A percentile compares a stretch with the other conserved stretches of the same genome.
phyloP scores from a whole-genome alignment of 1,284 basidiomycete species.

The Somion occarium region DNA sequence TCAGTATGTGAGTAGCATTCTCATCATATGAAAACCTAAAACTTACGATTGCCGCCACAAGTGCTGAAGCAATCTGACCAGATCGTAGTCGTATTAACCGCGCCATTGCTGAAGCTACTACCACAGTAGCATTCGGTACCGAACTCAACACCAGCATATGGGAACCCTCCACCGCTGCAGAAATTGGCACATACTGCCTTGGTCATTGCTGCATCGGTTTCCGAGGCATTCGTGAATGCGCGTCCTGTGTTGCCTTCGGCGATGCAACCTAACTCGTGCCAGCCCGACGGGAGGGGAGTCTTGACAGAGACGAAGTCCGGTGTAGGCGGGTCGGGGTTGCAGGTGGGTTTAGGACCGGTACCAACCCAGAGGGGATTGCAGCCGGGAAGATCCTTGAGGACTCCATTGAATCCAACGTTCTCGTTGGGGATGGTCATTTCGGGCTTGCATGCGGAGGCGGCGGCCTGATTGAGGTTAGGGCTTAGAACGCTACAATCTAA shows the following conservation, averaged over 20 bases:
- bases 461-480: slow-evolving; percentile 6
- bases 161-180: slow-evolving; percentile 6
- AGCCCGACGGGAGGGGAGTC: slow-evolving; percentile 8
- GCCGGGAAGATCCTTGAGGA: slow-evolving; percentile 9
- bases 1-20: background rate
- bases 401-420: slow-evolving; percentile 6
- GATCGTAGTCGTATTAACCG: background rate
- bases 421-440: slow-evolving; percentile 8
- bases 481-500: slow-evolving; percentile 6
- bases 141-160: slow-evolving; percentile 12
- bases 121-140: slow-evolving; percentile 11
- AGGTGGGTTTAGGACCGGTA: slow-evolving; percentile 13
- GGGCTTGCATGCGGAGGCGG: slow-evolving; percentile 12
- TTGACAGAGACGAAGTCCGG: slow-evolving; percentile 4
- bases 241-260: slow-evolving; percentile 12
- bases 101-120: slow-evolving; percentile 9
- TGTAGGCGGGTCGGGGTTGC: slow-evolving; percentile 8
- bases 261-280: slow-evolving; percentile 12
- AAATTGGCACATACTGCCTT: slow-evolving; percentile 9
- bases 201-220: slow-evolving; percentile 8
- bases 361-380: slow-evolving; percentile 12
- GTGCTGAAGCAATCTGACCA: slow-evolving; percentile 6
- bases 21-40: background rate
- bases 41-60: slow-evolving; percentile 11
- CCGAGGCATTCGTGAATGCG: slow-evolving; percentile 9